Evolutionary conservation across 31 red algal species (phyloP), one percentile per base, ranked within the genome.

Genomic region (Asparagopsis taxiformis): DNA sequence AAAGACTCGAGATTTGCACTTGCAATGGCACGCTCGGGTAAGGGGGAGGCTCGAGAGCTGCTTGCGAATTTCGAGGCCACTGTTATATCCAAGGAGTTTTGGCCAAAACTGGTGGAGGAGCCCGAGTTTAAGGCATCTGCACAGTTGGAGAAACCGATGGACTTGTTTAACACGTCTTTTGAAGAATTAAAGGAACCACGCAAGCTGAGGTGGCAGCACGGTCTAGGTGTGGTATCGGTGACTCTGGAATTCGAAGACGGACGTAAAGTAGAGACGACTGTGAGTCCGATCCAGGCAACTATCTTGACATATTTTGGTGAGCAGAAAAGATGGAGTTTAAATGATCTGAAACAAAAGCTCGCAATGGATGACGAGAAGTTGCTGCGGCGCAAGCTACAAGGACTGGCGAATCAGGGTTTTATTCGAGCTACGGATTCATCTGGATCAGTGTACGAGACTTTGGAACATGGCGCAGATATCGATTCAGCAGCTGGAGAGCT

Each of bases 241-340:
- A 50, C 50, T 36, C 48, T 92, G 2, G 62, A 85, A 21, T 86
- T 92, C 44, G 81, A 84, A 49, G 82, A 92, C 57, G 89, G 89
- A 22, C 80, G 82, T 22, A 33, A 28, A 17, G 37, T 92, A 31
- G 65, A 74, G 15, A 33, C 67, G 23, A 72, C 44, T 31, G 74
- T 92, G 23, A 60, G 59, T 22, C 87, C 78, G 41, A 51, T 84
- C 24, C 66, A 68, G 24, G 87, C 87, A 5, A 74, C 78, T 15
- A 65, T 91, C 15, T 26, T 91, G 17, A 43, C 43, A 13, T 55
- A 67, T 62, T 90, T 90, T 69, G 60, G 55, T 49, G 32, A 68
- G 1, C 25, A 54, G 46, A 51, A 68, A 22, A 65, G 32, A 26
- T 67, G 31, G 25, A 60, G 35, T 17, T 19, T 75, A 16, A 1